A percentile compares a stretch with the other conserved stretches of the same genome.
Conservation (phyloP, 129 eudicot genomes). For the Rutidosis leptorrhynchoides region DNA sequence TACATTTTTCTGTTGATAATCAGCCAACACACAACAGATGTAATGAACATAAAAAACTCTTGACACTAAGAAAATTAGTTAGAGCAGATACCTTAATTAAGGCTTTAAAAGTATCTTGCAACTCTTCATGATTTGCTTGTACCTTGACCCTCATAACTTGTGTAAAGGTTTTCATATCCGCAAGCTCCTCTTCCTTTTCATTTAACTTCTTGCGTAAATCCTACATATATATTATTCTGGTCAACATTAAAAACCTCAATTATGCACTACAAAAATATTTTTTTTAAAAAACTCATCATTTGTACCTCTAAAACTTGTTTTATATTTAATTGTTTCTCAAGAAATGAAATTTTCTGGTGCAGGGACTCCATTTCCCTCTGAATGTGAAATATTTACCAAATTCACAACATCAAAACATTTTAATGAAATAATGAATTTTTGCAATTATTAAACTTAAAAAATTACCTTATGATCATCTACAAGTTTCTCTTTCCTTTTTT, state of each 20-base stretch:
- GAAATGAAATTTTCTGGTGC: conserved; percentile 46
- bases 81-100: conserved; percentile 48
- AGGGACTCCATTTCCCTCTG: conserved; percentile 69
- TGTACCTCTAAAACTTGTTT: conserved; percentile 76
- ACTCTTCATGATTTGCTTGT: conserved; percentile 58
- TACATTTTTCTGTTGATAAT: background rate
- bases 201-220: conserved; percentile 44
- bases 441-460: no score
- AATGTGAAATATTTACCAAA: background rate
- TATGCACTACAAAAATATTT: conserved; percentile 65
- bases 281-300: conserved; percentile 58
- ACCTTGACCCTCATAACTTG: conserved; percentile 57
- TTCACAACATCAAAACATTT: no score
- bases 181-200: conserved; percentile 66
- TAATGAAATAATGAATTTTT: background rate
- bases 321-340: conserved; percentile 67
- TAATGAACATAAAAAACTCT: background rate
- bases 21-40: background rate
- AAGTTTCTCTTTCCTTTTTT: conserved; percentile 57
- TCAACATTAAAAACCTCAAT: conserved; percentile 43
- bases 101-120: conserved; percentile 74
- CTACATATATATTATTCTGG: conserved; percentile 38
- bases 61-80: background rate
- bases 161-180: conserved; percentile 45
- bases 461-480: conserved; percentile 75